phyloP scores from a whole-genome alignment of 768 basidiomycete genomes.

The Lentinula guzmanii region DNA sequence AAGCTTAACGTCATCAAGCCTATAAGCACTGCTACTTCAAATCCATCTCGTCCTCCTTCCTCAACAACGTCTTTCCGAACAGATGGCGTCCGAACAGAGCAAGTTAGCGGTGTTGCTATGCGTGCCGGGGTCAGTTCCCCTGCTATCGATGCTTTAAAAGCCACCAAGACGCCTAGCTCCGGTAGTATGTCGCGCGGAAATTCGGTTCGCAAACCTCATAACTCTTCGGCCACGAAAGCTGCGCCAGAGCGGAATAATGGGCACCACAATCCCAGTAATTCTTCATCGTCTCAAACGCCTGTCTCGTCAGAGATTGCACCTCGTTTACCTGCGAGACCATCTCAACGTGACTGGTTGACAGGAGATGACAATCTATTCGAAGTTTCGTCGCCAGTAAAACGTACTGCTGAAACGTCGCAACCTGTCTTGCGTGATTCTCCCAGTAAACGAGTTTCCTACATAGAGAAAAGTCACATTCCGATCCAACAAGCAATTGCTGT shows the following conservation, averaged over 20 bases:
- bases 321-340: constrained; percentile 7
- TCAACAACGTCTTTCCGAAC: constrained; percentile 15
- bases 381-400: constrained; percentile 14
- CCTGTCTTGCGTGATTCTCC: constrained; percentile 65
- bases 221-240: constrained; percentile 41
- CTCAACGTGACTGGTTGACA: constrained; percentile 54
- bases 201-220: constrained; percentile 42
- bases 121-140: constrained; percentile 23
- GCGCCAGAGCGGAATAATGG: not conserved
- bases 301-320: constrained; percentile 9
- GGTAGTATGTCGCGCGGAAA: constrained; percentile 29
- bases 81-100: constrained; percentile 48
- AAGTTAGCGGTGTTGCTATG: constrained; percentile 49
- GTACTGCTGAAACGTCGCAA: constrained; percentile 17
- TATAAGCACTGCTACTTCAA: constrained; percentile 1
- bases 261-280: constrained; percentile 5
- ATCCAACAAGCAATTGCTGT: constrained; percentile 31
- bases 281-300: not conserved
- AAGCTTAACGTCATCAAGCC: not conserved
- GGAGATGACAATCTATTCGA: constrained; percentile 45
- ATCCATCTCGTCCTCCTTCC: constrained; percentile 15
- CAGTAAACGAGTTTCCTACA: constrained; percentile 65
- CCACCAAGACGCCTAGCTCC: constrained; percentile 6
- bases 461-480: constrained; percentile 40
- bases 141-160: not conserved